Conservation (phyloP, 2,329 filamentous ascomycete genomes). For the Corinectria fuckeliana region DNA sequence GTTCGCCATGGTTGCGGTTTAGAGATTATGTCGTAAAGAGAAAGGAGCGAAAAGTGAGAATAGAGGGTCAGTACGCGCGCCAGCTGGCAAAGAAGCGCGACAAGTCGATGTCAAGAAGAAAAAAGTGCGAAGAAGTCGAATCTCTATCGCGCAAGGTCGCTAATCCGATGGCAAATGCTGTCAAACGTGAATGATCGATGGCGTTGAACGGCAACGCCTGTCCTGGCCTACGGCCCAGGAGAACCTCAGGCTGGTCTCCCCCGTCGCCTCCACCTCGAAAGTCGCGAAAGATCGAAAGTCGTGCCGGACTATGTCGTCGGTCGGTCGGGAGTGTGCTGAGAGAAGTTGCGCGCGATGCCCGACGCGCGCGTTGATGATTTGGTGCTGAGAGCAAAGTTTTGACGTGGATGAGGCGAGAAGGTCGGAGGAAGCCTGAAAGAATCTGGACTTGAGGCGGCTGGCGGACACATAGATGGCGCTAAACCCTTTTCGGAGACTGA, state of each 20-base stretch:
- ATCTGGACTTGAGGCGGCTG: slow-evolving; percentile 52
- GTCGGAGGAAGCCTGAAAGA: slow-evolving; percentile 50
- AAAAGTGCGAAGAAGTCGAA: slow-evolving; percentile 28
- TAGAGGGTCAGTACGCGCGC: slow-evolving; percentile 34
- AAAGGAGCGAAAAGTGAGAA: slow-evolving; percentile 36
- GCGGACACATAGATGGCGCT: slow-evolving; percentile 36
- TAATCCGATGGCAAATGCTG: slow-evolving; percentile 43
- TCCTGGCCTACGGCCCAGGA: slow-evolving; percentile 56
- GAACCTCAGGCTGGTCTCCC: slow-evolving; percentile 53
- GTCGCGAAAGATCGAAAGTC: slow-evolving; percentile 47
- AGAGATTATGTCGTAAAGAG: slow-evolving; percentile 34
- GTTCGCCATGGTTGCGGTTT: slow-evolving; percentile 80
- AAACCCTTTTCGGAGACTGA: slow-evolving; percentile 24
- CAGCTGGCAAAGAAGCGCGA: slow-evolving; percentile 33
- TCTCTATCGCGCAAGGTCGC: slow-evolving; percentile 34
- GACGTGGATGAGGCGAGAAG: slow-evolving; percentile 52
- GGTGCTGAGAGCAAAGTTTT: slow-evolving; percentile 48
- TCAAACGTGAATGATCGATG: slow-evolving; percentile 47
- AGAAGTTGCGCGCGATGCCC: slow-evolving; percentile 52
- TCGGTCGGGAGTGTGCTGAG: slow-evolving; percentile 37
- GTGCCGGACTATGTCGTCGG: slow-evolving; percentile 44
- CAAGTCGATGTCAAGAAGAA: slow-evolving; percentile 34
- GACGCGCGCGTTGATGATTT: slow-evolving; percentile 61
- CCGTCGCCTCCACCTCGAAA: slow-evolving; percentile 53
- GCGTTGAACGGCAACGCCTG: slow-evolving; percentile 51